These are phyloP conservation scores for Gamarada debralockiae DNA, from an alignment of 495 filamentous ascomycete species.

Conservation along the genomic window DNA sequence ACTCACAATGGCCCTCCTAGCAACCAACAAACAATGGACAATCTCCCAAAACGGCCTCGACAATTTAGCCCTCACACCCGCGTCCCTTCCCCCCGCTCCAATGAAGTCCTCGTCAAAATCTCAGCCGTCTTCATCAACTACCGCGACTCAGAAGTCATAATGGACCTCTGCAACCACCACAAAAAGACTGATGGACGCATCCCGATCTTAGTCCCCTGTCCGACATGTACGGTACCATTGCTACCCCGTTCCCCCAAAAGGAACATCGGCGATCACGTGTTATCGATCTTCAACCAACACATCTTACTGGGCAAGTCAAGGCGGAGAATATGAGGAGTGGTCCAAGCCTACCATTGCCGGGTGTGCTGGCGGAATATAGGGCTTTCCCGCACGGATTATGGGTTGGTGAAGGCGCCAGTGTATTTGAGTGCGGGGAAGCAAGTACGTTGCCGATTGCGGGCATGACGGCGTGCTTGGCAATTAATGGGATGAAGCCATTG, in stretches of 20 bases:
- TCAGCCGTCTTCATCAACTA: slow-evolving; percentile 54
- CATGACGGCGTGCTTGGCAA: slow-evolving; percentile 44
- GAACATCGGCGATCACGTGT: slow-evolving; percentile 37
- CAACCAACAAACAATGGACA: slow-evolving; percentile 40
- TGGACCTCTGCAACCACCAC: slow-evolving; percentile 52
- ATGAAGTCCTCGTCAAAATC: slow-evolving; percentile 56
- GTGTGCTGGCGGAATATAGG: slow-evolving; percentile 39
- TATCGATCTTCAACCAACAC: slow-evolving; percentile 39
- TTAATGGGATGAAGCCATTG: slow-evolving; percentile 40
- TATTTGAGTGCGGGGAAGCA: slow-evolving; percentile 39
- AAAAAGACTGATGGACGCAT: slow-evolving; percentile 36
- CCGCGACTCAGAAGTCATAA: slow-evolving; percentile 53
- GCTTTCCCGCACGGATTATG: slow-evolving; percentile 34
- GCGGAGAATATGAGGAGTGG: slow-evolving; percentile 29
- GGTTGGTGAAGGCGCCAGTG: slow-evolving; percentile 34
- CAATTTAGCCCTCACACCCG: slow-evolving; percentile 37
- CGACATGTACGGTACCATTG: slow-evolving; percentile 40
- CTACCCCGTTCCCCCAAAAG: slow-evolving; percentile 16
- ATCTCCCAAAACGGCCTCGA: slow-evolving; percentile 47
- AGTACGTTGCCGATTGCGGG: slow-evolving; percentile 38
- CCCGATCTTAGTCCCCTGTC: slow-evolving; percentile 35
- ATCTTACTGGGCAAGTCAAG: slow-evolving; percentile 35
- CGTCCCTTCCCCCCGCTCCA: slow-evolving; percentile 34
- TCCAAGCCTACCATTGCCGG: slow-evolving; percentile 34
- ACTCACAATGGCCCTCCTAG: slow-evolving; percentile 25